Conservation (phyloP, 805 yeast species). For the Peterozyma xylosa region DNA sequence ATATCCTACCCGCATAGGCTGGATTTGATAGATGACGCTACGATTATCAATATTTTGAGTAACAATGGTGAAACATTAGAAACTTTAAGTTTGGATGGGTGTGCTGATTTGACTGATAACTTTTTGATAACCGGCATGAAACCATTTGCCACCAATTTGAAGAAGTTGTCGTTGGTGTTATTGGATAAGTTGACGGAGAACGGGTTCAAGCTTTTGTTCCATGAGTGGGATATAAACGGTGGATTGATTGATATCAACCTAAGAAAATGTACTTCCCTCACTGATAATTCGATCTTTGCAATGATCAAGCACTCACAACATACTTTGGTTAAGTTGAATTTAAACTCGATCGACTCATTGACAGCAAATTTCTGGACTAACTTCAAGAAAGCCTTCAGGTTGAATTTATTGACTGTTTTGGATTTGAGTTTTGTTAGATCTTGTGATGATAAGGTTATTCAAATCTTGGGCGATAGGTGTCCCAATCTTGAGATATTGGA, state of each 20-base stretch:
- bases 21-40: constrained; percentile 61
- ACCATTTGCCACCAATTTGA: constrained; percentile 49
- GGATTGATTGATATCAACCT: constrained; percentile 58
- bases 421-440: constrained; percentile 78
- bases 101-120: constrained; percentile 62
- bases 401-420: constrained; percentile 57
- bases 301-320: constrained; percentile 54
- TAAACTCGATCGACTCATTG: constrained; percentile 66
- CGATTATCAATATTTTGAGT: constrained; percentile 52
- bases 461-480: constrained; percentile 49
- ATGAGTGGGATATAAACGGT: constrained; percentile 43
- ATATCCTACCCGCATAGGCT: constrained; percentile 63
- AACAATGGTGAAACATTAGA: constrained; percentile 55
- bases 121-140: constrained; percentile 46
- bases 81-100: constrained; percentile 61
- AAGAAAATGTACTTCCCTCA: constrained; percentile 57
- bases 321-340: constrained; percentile 59
- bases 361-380: constrained; percentile 30
- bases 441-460: constrained; percentile 64
- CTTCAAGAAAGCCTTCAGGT: constrained; percentile 34
- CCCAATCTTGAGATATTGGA: constrained; percentile 59
- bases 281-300: constrained; percentile 54
- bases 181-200: constrained; percentile 65
- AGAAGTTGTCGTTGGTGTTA: constrained; percentile 47
- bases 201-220: constrained; percentile 54